phyloP scores from a whole-genome alignment of 2,329 filamentous ascomycete species.

The Didymella exigua region DNA sequence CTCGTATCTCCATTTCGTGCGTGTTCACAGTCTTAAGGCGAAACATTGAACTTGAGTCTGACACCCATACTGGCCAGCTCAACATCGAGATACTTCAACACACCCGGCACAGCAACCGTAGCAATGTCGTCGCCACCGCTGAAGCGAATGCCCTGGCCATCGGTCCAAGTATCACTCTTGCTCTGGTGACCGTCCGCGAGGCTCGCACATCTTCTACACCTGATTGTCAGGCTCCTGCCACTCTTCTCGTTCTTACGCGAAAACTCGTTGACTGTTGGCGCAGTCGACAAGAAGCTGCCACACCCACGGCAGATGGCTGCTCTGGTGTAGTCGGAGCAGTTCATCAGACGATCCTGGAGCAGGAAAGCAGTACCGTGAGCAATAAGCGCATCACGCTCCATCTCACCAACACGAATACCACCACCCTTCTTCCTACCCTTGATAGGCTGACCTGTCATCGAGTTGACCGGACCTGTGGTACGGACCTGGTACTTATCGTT shows the following conservation, averaged over 20 bases:
- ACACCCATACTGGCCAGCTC: constrained; percentile 97
- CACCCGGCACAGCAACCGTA: constrained; percentile 88
- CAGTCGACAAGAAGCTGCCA: constrained; percentile 87
- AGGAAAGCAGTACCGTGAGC: constrained; percentile 95
- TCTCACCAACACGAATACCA: constrained; percentile 98
- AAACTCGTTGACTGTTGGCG: constrained; percentile 69
- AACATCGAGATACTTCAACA: constrained; percentile 90
- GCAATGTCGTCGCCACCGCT: constrained; percentile 90
- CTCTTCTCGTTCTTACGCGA: constrained; percentile 66
- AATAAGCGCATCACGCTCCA: constrained; percentile 95
- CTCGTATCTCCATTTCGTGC: neutral
- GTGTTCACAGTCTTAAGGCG: constrained; percentile 43
- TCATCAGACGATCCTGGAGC: constrained; percentile 92
- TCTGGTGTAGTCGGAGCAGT: constrained; percentile 91
- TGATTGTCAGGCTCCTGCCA: constrained; percentile 70
- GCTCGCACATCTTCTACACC: constrained; percentile 78
- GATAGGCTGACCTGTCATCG: constrained; percentile 92
- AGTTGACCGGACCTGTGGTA: constrained; percentile 90
- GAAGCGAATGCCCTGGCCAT: constrained; percentile 82
- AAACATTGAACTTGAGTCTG: constrained; percentile 87
- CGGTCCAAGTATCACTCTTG: constrained; percentile 82
- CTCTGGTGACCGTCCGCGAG: constrained; percentile 55
- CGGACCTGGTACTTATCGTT: constrained; percentile 99
- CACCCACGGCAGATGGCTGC: constrained; percentile 89
- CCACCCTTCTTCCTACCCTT: constrained; percentile 95